Evolutionary conservation across 768 basidiomycete species (phyloP), one percentile per base, ranked within the genome.

Genomic region (Leccinum boreale): DNA sequence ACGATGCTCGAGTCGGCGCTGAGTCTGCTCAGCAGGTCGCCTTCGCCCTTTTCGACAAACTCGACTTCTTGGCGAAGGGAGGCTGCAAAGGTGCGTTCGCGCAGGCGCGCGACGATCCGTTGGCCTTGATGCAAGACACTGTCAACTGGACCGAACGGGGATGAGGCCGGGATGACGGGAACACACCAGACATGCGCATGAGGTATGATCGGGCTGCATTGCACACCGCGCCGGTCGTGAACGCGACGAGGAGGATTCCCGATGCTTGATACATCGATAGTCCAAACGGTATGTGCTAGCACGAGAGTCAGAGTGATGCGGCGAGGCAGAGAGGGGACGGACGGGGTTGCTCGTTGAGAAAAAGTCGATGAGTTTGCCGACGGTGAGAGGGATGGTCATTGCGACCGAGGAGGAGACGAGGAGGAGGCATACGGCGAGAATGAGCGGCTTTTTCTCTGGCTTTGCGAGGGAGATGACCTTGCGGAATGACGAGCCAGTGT

Each of bases 341-440:
- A 94, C 92, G n/a, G 86, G 85, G 63, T 82, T 79, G 1, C 81
- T 62, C 8, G 86, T 76, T 1, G 89, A 86, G 73, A 97, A 98
- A 75, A 89, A 94, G 74, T 98, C 95, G 60, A 99, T 97, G 52
- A 98, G 78, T 70, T 86, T 91, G 10, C 96, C 96, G 65, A 98
- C 87, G 1, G 94, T 94, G 64, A 97, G 85, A 0, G 96, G 96
- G 12, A 98, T 82, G 62, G 89, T 90, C 86, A 98, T 90, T 4
- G 92, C 90, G 21, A 99, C 91, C 3, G 89, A 78, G 9, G 93
- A 92, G 0, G 94, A 96, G n/a, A 93, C 79, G 15, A 95, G 71
- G 8, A 98, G 79, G 61, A 96, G 74, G 0, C 88, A 89, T 48
- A 94, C 77, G 7, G 94, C 94, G 45, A 86, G 79, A 0, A 82